phyloP scores from a whole-genome alignment of 2,329 filamentous ascomycete species.

The Thermoascus crustaceus region DNA sequence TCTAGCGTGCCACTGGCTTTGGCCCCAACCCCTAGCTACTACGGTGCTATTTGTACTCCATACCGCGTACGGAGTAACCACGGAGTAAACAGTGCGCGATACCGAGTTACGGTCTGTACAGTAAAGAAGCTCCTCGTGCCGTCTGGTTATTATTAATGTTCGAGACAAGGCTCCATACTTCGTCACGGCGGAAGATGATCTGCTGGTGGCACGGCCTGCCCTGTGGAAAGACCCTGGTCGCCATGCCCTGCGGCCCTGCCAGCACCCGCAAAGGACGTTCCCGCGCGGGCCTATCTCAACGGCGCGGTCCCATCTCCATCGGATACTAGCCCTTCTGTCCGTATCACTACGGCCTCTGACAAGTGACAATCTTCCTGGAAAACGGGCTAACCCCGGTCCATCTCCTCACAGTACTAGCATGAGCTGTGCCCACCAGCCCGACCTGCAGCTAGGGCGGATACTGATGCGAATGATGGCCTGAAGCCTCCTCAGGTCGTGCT shows the following conservation, averaged over 20 bases:
- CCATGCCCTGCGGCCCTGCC: slow-evolving; percentile 1
- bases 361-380: slow-evolving; percentile 1
- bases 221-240: not conserved
- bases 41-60: too few relatives aligned
- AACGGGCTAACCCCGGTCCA: not conserved
- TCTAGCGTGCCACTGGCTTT: not conserved
- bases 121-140: too few relatives aligned
- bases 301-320: slow-evolving; percentile 1
- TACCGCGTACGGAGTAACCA: too few relatives aligned
- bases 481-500: not conserved
- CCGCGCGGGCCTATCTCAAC: slow-evolving; percentile 1
- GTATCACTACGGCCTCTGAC: slow-evolving; percentile 1
- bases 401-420: too few relatives aligned
- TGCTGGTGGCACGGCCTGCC: slow-evolving; percentile 1
- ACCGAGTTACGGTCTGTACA: too few relatives aligned
- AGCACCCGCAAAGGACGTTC: slow-evolving; percentile 1
- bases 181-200: slow-evolving; percentile 1
- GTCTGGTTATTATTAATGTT: too few relatives aligned
- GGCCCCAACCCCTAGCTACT: slow-evolving; percentile 1
- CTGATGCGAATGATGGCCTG: slow-evolving; percentile 1
- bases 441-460: slow-evolving; percentile 2
- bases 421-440: slow-evolving; percentile 1
- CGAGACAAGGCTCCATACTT: too few relatives aligned
- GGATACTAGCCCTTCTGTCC: not conserved
- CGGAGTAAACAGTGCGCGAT: too few relatives aligned